These are phyloP conservation scores for Crithidia brevicula DNA, from an alignment of 208 protist species.

Conservation along the genomic window DNA sequence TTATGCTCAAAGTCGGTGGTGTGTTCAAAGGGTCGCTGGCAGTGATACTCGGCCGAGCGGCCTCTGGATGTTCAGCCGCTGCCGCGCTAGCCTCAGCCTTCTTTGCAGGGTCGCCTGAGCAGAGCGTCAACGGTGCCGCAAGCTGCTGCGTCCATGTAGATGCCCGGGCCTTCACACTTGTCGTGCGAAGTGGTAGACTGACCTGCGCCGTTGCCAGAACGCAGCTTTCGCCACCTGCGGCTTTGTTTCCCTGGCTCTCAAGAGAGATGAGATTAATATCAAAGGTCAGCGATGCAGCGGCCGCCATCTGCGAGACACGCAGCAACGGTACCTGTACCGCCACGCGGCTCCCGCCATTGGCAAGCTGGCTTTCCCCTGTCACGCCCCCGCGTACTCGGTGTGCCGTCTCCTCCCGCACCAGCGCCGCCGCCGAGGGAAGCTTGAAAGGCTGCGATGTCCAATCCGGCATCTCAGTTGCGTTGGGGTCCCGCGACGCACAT, in stretches of 20 bases:
- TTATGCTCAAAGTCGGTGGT: slow-evolving; percentile 3
- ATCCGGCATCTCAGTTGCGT: too few species aligned
- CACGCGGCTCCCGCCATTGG: not conserved
- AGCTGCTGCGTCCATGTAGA: too few species aligned
- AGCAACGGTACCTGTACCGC: not conserved
- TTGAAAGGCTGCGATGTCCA: slow-evolving; percentile 1
- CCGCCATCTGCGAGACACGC: not conserved
- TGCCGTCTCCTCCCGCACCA: not conserved
- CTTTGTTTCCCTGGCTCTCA: not conserved
- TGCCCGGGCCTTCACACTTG: too few species aligned
- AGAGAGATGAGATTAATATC: not conserved
- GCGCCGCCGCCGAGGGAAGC: not conserved
- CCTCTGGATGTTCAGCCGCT: not conserved
- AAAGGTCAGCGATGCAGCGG: not conserved
- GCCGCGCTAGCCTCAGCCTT: not conserved
- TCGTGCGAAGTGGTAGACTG: not conserved
- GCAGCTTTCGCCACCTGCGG: not conserved
- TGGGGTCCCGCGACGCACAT: not conserved
- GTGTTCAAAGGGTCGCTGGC: not conserved
- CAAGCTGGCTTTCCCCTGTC: not conserved
- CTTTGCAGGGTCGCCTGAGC: too few species aligned
- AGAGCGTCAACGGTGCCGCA: not conserved
- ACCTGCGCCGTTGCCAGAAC: not conserved
- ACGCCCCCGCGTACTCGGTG: not conserved
- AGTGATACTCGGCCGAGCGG: not conserved